Percentiles rank a stretch among this genome's conserved stretches.
phyloP scores from a whole-genome alignment of 164 flowering plant genomes.

The Sextonia rubra region DNA sequence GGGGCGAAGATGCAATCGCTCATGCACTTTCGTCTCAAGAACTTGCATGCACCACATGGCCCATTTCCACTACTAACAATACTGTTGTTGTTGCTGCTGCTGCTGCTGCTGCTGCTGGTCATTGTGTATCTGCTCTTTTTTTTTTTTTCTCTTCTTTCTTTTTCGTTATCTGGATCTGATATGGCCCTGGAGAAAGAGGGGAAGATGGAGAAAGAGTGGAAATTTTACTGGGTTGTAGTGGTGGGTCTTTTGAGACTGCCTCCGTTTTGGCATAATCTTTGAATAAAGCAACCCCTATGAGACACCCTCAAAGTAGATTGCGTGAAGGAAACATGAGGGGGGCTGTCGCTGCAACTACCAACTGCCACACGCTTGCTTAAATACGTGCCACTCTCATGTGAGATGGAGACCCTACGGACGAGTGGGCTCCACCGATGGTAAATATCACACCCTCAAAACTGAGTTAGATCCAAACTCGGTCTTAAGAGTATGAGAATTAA shows the following conservation, averaged over 20 bases:
- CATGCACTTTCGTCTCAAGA: conserved; percentile 80
- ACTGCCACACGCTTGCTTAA: neutral
- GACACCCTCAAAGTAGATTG: conserved; percentile 46
- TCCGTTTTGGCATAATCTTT: conserved; percentile 32
- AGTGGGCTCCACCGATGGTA: no score
- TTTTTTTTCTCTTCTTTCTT: neutral
- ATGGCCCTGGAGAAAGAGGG: conserved; percentile 21
- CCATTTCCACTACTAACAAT: conserved; percentile 26
- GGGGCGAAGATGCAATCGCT: conserved; percentile 86
- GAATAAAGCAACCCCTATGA: conserved; percentile 68
- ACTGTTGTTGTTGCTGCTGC: conserved; percentile 16
- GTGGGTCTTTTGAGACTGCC: neutral
- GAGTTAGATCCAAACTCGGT: no score
- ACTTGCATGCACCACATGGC: conserved; percentile 98
- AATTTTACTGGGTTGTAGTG: neutral
- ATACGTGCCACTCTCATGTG: neutral
- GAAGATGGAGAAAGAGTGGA: conserved; percentile 3
- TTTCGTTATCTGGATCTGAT: neutral
- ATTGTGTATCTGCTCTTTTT: conserved; percentile 8
- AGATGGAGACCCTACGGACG: no score
- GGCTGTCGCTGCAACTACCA: conserved; percentile 5
- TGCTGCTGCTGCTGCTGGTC: conserved; percentile 18
- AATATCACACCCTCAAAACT: no score
- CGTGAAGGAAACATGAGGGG: conserved; percentile 92
- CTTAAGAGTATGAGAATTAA: no score